Evolutionary conservation across 345 rosid genomes (phyloP).

Genomic region (Eucalyptus shirleyi): DNA sequence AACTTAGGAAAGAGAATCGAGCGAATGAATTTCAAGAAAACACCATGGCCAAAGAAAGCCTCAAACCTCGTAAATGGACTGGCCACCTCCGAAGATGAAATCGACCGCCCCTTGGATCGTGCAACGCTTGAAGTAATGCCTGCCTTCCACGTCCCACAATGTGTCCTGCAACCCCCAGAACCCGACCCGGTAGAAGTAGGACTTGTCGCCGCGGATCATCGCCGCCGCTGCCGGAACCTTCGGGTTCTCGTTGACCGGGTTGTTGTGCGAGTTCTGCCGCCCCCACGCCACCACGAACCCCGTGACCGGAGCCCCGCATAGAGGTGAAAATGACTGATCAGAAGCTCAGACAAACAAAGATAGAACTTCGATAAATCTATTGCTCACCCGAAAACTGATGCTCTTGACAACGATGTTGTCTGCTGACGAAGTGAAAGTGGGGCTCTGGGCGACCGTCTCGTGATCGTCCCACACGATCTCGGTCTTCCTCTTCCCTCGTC

Average conservation of each 20-base stretch:
- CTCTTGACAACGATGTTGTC: conserved; percentile 39
- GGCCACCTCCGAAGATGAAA: conserved; percentile 74
- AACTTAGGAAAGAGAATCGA: not conserved
- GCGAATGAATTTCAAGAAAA: not conserved
- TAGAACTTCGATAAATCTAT: not conserved
- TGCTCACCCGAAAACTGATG: conserved; percentile 38
- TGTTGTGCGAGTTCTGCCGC: conserved; percentile 56
- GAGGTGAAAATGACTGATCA: not conserved
- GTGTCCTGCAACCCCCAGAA: conserved; percentile 76
- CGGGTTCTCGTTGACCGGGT: conserved; percentile 20
- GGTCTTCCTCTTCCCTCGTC: conserved; percentile 40
- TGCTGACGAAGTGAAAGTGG: conserved; percentile 60
- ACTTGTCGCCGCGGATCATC: conserved; percentile 48
- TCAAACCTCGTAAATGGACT: conserved; percentile 64
- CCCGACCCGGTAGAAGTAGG: conserved; percentile 39
- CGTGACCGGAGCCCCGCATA: not conserved
- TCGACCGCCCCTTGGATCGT: conserved; percentile 75
- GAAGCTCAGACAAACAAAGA: not conserved
- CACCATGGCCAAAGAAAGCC: not conserved
- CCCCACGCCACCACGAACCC: not conserved
- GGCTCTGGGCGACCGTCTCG: conserved; percentile 16
- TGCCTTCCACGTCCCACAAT: conserved; percentile 58
- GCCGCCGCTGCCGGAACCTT: conserved; percentile 55
- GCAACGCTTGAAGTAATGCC: conserved; percentile 57
- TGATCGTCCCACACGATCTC: conserved; percentile 61